Percentiles rank a stretch among this genome's conserved stretches.
Evolutionary conservation across 306 rosid genomes (phyloP).

Genomic region (Trifolium dubium): DNA sequence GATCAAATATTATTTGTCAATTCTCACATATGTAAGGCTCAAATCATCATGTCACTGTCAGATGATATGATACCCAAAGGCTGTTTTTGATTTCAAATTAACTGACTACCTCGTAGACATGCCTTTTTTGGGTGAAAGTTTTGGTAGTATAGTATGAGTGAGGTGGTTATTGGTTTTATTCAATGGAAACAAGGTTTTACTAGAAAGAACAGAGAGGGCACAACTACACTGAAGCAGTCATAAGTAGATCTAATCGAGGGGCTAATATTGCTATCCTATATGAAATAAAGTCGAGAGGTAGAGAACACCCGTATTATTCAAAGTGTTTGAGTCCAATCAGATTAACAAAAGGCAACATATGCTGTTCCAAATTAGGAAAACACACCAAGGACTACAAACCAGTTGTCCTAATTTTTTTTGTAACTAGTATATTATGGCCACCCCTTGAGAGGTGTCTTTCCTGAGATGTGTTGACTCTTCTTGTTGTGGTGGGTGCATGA

Average conservation of each 20-base stretch:
- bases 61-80: conserved; percentile 15
- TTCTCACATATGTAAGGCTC: conserved; percentile 21
- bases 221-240: neutral
- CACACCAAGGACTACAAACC: neutral
- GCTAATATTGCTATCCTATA: conserved; percentile 3
- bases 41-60: conserved; percentile 4
- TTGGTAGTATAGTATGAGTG: conserved; percentile 17
- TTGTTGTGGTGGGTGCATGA: neutral
- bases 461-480: conserved; percentile 7
- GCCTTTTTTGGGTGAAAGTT: neutral
- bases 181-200: neutral
- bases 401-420: neutral
- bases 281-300: conserved; percentile 8
- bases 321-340: neutral
- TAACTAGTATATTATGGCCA: conserved; percentile 1
- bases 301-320: neutral
- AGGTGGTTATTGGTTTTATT: conserved; percentile 1
- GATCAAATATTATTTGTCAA: neutral
- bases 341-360: conserved; percentile 1
- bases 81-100: conserved; percentile 20
- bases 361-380: conserved; percentile 9
- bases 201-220: conserved; percentile 9
- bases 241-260: conserved; percentile 12
- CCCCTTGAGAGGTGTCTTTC: neutral
- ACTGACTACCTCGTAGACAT: conserved; percentile 13